Conservation (phyloP, 805 yeast species). For the Zygoascus tannicola region DNA sequence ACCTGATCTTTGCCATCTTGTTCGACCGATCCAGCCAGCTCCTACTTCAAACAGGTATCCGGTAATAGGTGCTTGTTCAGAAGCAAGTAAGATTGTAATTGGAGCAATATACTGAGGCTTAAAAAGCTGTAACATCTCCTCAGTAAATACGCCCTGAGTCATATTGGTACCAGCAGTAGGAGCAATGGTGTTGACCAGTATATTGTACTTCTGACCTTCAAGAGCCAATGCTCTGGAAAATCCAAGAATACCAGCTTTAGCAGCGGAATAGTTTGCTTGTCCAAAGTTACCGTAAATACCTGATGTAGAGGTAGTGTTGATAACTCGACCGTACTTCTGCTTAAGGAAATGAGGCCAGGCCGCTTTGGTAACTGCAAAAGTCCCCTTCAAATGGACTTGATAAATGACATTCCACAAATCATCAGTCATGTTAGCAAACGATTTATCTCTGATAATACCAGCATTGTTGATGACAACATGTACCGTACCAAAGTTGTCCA, state of each 20-base stretch:
- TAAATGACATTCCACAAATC: constrained; percentile 75
- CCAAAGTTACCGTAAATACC: constrained; percentile 98
- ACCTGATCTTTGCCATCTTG: constrained; percentile 89
- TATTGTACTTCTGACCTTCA: constrained; percentile 76
- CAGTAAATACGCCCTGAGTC: constrained; percentile 81
- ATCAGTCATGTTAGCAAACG: constrained; percentile 76
- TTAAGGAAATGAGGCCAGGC: constrained; percentile 87
- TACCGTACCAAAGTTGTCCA: constrained; percentile 68
- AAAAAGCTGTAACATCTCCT: constrained; percentile 70
- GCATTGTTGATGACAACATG: constrained; percentile 89
- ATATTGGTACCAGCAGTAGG: constrained; percentile 98
- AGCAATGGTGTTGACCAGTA: constrained; percentile 75
- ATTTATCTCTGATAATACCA: constrained; percentile 84
- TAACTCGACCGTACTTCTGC: constrained; percentile 70
- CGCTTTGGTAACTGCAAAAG: constrained; percentile 71
- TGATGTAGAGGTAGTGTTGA: constrained; percentile 89
- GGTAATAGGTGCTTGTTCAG: constrained; percentile 60
- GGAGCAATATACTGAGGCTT: constrained; percentile 91
- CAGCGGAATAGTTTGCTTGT: constrained; percentile 91
- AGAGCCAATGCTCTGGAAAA: constrained; percentile 77
- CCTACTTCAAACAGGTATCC: constrained; percentile 90
- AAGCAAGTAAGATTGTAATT: constrained; percentile 65
- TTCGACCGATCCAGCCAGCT: constrained; percentile 92
- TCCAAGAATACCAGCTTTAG: constrained; percentile 83
- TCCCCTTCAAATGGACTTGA: constrained; percentile 74